Evolutionary conservation across 2,329 filamentous ascomycete genomes (phyloP).

Genomic region (Pestalotiopsis fici): DNA sequence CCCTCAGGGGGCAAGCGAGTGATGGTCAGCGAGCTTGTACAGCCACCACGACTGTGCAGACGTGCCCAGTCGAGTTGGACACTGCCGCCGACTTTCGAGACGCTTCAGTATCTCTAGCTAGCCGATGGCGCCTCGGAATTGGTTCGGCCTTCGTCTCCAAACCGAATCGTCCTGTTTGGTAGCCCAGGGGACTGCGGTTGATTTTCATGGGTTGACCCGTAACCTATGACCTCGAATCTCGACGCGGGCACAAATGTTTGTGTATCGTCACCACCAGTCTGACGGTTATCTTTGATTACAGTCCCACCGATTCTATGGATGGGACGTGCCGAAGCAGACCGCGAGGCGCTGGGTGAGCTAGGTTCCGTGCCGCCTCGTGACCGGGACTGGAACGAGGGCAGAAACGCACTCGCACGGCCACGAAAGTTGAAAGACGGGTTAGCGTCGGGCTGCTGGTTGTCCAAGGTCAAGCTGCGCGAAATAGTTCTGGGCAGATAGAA

Average conservation of each 20-base stretch:
- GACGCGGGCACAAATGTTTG: constrained; percentile 1
- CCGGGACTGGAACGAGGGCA: constrained; percentile 12
- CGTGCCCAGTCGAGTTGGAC: not conserved
- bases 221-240: not conserved
- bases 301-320: constrained; percentile 39
- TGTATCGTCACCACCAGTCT: not conserved
- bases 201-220: not conserved
- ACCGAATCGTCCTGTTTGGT: constrained; percentile 1
- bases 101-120: not conserved
- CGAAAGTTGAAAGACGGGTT: constrained; percentile 28
- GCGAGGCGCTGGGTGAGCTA: constrained; percentile 8
- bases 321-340: constrained; percentile 17
- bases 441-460: constrained; percentile 17
- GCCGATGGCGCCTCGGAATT: not conserved
- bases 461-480: constrained; percentile 46
- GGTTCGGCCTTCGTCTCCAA: not conserved
- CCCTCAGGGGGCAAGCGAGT: not conserved
- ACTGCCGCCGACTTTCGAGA: not conserved
- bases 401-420: constrained; percentile 27
- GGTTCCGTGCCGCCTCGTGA: constrained; percentile 5
- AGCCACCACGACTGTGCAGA: not conserved
- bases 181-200: not conserved
- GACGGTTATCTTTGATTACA: not conserved
- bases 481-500: constrained; percentile 65
- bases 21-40: not conserved